phyloP scores from a whole-genome alignment of 495 filamentous ascomycete species.

The Tuber aestivum region DNA sequence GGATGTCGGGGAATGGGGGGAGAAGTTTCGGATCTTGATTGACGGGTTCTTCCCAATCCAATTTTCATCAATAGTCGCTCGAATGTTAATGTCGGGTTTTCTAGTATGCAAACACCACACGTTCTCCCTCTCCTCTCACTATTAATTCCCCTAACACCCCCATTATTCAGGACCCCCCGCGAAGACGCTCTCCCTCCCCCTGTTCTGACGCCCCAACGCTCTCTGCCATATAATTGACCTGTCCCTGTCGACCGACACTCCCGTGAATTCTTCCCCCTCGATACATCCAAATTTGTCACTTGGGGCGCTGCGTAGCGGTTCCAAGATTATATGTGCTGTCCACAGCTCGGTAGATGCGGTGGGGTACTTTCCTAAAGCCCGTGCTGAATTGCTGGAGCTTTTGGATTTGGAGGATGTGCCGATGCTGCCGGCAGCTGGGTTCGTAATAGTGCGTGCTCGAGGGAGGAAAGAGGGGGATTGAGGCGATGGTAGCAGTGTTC shows the following conservation, averaged over 20 bases:
- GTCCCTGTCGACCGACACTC: constrained; percentile 34
- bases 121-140: constrained; percentile 35
- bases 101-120: constrained; percentile 36
- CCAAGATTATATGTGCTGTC: constrained; percentile 55
- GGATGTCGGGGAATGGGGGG: no score
- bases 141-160: constrained; percentile 31
- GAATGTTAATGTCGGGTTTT: no score
- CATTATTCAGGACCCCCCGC: constrained; percentile 17
- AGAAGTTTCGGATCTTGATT: no score
- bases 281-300: constrained; percentile 46
- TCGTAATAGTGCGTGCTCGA: constrained; percentile 55
- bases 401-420: no score
- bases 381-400: constrained; percentile 52
- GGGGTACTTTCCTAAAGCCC: constrained; percentile 50
- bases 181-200: constrained; percentile 33
- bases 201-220: constrained; percentile 28
- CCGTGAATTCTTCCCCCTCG: constrained; percentile 8
- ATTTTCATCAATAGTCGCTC: no score
- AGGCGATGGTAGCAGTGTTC: constrained; percentile 52
- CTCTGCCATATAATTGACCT: constrained; percentile 38
- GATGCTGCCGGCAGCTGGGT: constrained; percentile 53
- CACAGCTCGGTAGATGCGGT: constrained; percentile 48
- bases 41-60: no score
- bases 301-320: constrained; percentile 56
- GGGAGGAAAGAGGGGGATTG: constrained; percentile 49